Base-by-base conservation (phyloP, 441 rosid genomes). In the Macaranga tanarius region DNA sequence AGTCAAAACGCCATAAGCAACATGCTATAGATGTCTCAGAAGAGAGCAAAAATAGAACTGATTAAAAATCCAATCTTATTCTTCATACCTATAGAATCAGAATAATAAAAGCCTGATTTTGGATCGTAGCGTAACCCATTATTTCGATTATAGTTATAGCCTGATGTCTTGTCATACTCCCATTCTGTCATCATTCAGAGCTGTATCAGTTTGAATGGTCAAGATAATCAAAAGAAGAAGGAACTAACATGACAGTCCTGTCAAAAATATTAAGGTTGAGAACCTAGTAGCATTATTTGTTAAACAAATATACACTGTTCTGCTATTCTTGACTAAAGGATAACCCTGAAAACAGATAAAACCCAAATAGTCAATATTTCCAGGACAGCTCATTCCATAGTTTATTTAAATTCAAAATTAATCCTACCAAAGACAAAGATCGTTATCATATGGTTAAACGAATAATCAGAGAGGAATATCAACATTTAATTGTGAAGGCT, bases 41-140 rank as follows among this genome's bases (percentile, higher is more conserved):
- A 57, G 12, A 40, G n/a, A 56, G 40, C 22, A 62, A 52, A 34
- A 75, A 70, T 5, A 47, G 56, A 12, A 25, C 16, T 28, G 20
- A 73, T 52, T 59, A 71, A 44, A 40, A 62, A 48, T 47, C 13
- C 54, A 57, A 55, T 7, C 16, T n/a, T 56, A 23, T 20, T 6
- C 15, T 52, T 28, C 76, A 40, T 88, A 89, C 97, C 99, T 84
- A 95, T 85, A 23, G 88, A 69, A 76, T 92, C 99, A 60, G 91
- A 83, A 77, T 86, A 91, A 82, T 92, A 92, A 79, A 95, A 95
- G 72, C 96, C 94, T 4, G 97, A 95, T 66, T 92, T 86, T 54
- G 96, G 84, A 77, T 95, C 97, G 58, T 86, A 86, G 77, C 78
- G 84, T 25, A 95, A 81, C 23, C 96, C 92, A 63, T 80, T 86